Evolutionary conservation across 1,284 basidiomycete genomes (phyloP).

Genomic region (Boletellus sp.): DNA sequence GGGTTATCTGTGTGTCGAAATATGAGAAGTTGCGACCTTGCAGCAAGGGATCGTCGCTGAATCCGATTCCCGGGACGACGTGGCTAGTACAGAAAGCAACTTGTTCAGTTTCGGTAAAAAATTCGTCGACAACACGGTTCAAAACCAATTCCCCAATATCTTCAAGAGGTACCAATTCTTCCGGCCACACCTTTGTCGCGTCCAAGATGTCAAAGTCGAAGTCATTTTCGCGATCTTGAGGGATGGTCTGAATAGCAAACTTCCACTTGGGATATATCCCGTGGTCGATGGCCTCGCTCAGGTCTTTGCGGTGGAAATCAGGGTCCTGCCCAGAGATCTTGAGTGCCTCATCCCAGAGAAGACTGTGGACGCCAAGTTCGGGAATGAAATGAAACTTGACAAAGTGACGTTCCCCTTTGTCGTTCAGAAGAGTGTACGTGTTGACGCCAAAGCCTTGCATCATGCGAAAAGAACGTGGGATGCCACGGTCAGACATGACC

Average conservation of each 20-base stretch:
- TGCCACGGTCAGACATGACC: slow-evolving; percentile 77
- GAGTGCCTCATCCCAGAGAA: slow-evolving; percentile 85
- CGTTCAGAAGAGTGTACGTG: slow-evolving; percentile 72
- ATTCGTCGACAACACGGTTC: slow-evolving; percentile 67
- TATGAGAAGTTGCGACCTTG: slow-evolving; percentile 84
- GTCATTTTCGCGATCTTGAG: slow-evolving; percentile 62
- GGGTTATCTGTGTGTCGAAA: slow-evolving; percentile 74
- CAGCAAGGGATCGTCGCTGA: slow-evolving; percentile 79
- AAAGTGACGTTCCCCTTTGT: slow-evolving; percentile 62
- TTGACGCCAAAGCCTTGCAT: slow-evolving; percentile 88
- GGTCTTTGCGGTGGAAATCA: slow-evolving; percentile 79
- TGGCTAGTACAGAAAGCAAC: slow-evolving; percentile 81
- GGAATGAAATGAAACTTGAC: slow-evolving; percentile 87
- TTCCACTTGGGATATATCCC: slow-evolving; percentile 73
- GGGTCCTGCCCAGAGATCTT: slow-evolving; percentile 81
- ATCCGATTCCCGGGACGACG: slow-evolving; percentile 79
- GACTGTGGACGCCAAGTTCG: slow-evolving; percentile 75
- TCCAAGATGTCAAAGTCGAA: slow-evolving; percentile 85
- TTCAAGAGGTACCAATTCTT: slow-evolving; percentile 72
- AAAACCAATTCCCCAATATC: slow-evolving; percentile 75
- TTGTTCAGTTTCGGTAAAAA: slow-evolving; percentile 81
- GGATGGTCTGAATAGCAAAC: slow-evolving; percentile 73
- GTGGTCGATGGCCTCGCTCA: slow-evolving; percentile 71
- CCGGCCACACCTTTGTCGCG: slow-evolving; percentile 81
- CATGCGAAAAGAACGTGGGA: slow-evolving; percentile 80